phyloP scores from a whole-genome alignment of 306 rosid species.

The Luffa aegyptiaca region DNA sequence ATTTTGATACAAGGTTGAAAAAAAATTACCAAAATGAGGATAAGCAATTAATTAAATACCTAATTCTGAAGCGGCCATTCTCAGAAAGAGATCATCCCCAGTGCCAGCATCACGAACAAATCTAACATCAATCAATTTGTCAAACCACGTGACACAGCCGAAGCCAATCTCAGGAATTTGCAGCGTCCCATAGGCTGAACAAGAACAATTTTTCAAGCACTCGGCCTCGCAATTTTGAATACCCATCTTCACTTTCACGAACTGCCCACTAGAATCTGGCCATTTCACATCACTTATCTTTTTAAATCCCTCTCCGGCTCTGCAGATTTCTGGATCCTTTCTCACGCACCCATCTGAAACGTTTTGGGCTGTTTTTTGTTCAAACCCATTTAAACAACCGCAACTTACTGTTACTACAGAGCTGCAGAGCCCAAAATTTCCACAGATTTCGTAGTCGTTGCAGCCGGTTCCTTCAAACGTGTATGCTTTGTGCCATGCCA shows the following conservation, averaged over 20 bases:
- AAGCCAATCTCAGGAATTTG: not conserved
- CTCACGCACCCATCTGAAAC: slow-evolving; percentile 5
- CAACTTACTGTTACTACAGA: not conserved
- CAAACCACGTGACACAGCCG: slow-evolving; percentile 19
- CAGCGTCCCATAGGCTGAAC: slow-evolving; percentile 15
- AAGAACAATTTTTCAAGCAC: slow-evolving; percentile 22
- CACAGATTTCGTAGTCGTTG: slow-evolving; percentile 35
- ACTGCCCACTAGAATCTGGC: not conserved
- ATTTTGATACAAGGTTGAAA: too few species aligned
- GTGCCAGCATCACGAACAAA: not conserved
- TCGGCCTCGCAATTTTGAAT: not conserved
- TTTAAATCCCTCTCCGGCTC: slow-evolving; percentile 6
- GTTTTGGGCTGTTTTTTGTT: not conserved
- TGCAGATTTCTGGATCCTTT: not conserved
- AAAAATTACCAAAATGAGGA: too few species aligned
- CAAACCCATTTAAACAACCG: slow-evolving; percentile 6
- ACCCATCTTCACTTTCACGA: not conserved
- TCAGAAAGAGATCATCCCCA: not conserved
- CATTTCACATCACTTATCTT: not conserved
- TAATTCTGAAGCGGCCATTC: slow-evolving; percentile 7
- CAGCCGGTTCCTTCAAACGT: slow-evolving; percentile 24
- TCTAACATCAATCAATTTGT: slow-evolving; percentile 18
- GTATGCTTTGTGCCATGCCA: slow-evolving; percentile 19
- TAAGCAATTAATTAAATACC: too few species aligned
- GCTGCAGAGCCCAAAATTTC: slow-evolving; percentile 27